Percentiles rank a stretch among this genome's conserved stretches.
These are phyloP conservation scores for Penicillium sp. DNA, from an alignment of 2,329 filamentous ascomycete genomes.

Conservation along the genomic window DNA sequence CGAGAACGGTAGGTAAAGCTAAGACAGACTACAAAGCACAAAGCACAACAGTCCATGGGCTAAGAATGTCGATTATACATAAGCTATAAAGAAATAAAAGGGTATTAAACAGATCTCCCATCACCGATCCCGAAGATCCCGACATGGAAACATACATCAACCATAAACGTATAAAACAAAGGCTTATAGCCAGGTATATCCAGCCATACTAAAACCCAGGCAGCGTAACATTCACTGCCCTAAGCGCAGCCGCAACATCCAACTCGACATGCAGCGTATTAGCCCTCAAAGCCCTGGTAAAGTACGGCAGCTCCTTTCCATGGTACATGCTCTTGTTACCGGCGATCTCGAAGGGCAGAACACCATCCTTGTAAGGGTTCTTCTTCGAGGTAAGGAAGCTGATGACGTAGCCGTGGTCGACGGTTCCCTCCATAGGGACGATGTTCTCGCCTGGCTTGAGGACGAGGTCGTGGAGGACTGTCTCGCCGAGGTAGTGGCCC, in stretches of 20 bases:
- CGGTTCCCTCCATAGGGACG: conserved; percentile 48
- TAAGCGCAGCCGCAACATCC: conserved; percentile 40
- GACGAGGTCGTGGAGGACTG: conserved; percentile 50
- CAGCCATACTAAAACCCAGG: no score
- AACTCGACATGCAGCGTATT: conserved; percentile 48
- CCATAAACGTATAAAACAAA: neutral
- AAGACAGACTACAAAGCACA: no score
- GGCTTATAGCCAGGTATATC: no score
- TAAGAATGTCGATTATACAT: neutral
- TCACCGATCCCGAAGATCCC: neutral
- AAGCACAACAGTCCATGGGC: no score
- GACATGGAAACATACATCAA: neutral
- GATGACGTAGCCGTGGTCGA: conserved; percentile 45
- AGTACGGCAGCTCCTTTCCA: conserved; percentile 53
- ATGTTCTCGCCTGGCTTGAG: conserved; percentile 54
- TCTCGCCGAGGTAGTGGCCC: conserved; percentile 48
- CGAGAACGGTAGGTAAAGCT: conserved; percentile 25
- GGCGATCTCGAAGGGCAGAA: conserved; percentile 50
- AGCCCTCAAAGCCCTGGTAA: conserved; percentile 48
- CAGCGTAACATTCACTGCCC: conserved; percentile 16
- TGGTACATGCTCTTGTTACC: conserved; percentile 49
- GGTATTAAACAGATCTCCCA: conserved; percentile 4
- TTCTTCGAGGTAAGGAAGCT: conserved; percentile 25
- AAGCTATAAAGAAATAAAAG: neutral
- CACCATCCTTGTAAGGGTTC: conserved; percentile 43